Evolutionary conservation across 2,329 filamentous ascomycete species (phyloP).

Genomic region (Boeremia lycopersici): DNA sequence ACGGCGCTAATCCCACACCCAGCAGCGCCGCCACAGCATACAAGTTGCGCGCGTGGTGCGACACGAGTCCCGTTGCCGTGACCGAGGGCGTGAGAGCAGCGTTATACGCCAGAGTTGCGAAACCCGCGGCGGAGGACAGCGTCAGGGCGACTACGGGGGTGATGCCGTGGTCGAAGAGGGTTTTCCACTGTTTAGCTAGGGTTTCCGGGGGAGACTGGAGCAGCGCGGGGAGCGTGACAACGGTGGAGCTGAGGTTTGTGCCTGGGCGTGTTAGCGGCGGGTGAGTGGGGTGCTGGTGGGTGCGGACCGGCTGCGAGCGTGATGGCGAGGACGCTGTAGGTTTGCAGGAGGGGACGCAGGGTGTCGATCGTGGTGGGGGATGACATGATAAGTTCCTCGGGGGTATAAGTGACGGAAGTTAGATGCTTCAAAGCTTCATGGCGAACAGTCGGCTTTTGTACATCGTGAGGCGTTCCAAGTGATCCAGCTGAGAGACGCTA

Average conservation of each 20-base stretch:
- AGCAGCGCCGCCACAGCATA: neutral
- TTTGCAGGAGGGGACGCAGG: slow-evolving; percentile 23
- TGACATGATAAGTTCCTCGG: neutral
- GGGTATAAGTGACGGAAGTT: no score
- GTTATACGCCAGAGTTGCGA: slow-evolving; percentile 15
- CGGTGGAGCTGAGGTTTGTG: slow-evolving; percentile 25
- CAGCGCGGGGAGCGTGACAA: slow-evolving; percentile 25
- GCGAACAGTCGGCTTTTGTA: neutral
- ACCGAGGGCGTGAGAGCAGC: neutral
- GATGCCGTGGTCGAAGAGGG: slow-evolving; percentile 27
- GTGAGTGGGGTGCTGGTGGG: neutral
- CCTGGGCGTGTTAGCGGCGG: slow-evolving; percentile 10
- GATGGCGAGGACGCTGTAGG: slow-evolving; percentile 27
- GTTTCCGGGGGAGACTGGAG: slow-evolving; percentile 11
- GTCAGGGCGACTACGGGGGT: slow-evolving; percentile 22
- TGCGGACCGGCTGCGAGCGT: slow-evolving; percentile 3
- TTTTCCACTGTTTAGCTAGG: slow-evolving; percentile 29
- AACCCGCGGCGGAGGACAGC: slow-evolving; percentile 21
- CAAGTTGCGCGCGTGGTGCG: neutral
- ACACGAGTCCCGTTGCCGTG: neutral
- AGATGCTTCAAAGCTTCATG: no score
- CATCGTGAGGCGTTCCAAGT: neutral
- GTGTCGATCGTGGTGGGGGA: neutral
- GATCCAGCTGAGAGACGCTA: neutral
- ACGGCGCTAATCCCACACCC: neutral